These are phyloP conservation scores for Fraxinus xanthoxyloides DNA, from an alignment of 305 asterid genomes.

Conservation along the genomic window DNA sequence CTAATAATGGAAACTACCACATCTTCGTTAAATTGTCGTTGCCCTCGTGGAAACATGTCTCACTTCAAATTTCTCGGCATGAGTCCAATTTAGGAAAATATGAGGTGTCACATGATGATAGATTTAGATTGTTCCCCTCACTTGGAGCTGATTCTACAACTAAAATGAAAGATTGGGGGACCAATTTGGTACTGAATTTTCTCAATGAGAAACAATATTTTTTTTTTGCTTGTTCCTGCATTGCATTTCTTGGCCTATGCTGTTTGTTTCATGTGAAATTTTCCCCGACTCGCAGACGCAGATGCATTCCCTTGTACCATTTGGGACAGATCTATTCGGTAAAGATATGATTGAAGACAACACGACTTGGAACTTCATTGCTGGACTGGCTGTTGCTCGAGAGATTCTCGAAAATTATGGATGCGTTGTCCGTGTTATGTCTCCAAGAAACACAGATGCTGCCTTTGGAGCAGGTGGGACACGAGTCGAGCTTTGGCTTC, in stretches of 20 bases:
- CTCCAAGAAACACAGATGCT: conserved; percentile 62
- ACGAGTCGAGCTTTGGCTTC: conserved; percentile 89
- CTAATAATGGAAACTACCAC: neutral
- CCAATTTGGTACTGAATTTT: neutral
- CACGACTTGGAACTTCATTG: conserved; percentile 91
- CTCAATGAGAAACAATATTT: neutral
- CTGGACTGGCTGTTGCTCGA: conserved; percentile 92
- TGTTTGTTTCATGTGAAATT: neutral
- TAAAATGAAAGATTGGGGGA: neutral
- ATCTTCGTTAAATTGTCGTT: neutral
- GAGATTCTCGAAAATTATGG: conserved; percentile 93
- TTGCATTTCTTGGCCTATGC: neutral
- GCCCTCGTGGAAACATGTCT: neutral
- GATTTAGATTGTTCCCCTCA: neutral
- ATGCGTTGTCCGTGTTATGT: conserved; percentile 71
- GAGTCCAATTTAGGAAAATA: neutral
- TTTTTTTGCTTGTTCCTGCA: neutral
- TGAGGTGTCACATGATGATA: neutral
- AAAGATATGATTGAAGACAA: conserved; percentile 73
- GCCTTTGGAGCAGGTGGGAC: conserved; percentile 75
- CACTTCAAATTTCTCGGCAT: neutral
- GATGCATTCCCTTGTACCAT: conserved; percentile 81
- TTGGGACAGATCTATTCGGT: conserved; percentile 67
- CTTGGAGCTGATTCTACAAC: neutral
- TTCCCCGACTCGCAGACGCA: conserved; percentile 65